Percentiles rank a stretch among this genome's conserved stretches.
phyloP scores from a whole-genome alignment of 106 monocot species.

The Acanthochlamys bracteata region DNA sequence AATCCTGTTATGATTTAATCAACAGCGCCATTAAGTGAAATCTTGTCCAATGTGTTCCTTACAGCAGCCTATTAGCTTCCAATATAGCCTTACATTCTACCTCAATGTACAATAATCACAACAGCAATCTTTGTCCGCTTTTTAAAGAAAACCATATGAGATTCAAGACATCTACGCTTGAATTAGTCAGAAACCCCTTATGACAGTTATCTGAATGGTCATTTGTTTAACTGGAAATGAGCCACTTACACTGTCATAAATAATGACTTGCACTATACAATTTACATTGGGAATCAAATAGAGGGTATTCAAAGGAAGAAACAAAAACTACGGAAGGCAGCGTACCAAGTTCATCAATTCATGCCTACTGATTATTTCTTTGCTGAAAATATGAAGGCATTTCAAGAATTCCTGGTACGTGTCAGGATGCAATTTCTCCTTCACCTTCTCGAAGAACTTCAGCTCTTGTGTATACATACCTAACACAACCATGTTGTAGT shows the following conservation, averaged over 20 bases:
- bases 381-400: conserved; percentile 85
- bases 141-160: no score
- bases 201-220: no score
- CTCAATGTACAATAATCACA: not conserved
- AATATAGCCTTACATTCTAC: not conserved
- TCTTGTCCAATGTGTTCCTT: no score
- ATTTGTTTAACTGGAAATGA: no score
- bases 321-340: not conserved
- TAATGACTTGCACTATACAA: no score
- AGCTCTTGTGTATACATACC: conserved; percentile 78
- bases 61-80: not conserved
- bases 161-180: no score
- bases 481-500: conserved; percentile 13
- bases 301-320: not conserved
- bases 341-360: conserved; percentile 82
- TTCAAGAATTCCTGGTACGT: conserved; percentile 94
- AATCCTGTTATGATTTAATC: no score
- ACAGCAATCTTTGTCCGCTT: no score
- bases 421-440: conserved; percentile 69
- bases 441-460: conserved; percentile 83
- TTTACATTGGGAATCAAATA: no score
- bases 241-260: no score
- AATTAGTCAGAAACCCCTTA: no score
- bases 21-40: no score
- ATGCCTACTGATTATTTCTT: conserved; percentile 77